Evolutionary conservation across 1,284 basidiomycete species (phyloP), one percentile per base, ranked within the genome.

Genomic region (Lentinus polychrous): DNA sequence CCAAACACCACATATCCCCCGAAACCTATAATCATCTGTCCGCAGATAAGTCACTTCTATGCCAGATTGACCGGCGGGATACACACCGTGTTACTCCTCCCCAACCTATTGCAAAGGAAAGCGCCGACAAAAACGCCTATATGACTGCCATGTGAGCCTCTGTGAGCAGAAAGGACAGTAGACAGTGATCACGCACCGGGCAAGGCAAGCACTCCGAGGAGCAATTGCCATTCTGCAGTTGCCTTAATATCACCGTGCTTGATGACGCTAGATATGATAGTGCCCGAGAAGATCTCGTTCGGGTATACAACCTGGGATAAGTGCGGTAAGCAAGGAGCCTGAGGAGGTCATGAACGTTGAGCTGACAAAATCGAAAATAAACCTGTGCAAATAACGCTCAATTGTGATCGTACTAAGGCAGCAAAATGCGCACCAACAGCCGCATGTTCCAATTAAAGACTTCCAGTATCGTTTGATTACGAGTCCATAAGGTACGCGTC

Each of bases 151-250:
- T 36, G 10, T 5, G 27, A 27, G 27, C 4, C 27, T 10, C 27
- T 5, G 27, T 27, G 27, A 5, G 27, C 27, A 27, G 27, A 10
- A 5, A 27, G 10, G 27, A 5, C 10, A 27, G n/a, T 27, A 10
- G 10, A 4, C 10, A 27, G 27, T 27, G 10, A 27, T 27, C n/a
- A 27, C 27, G 10, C 10, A n/a, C 35, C 35, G 4, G 35, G 35
- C 4, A 37, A 14, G 14, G n/a, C 14, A 14, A 37, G 14, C 7
- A 12, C 18, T 15, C n/a, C 18, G 7, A 37, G 18, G 4, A 37
- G 12, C 15, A 89, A 71, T 58, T 86, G 85, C 74, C 78, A 90
- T 60, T 87, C 83, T 2, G 79, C 82, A 1, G 75, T 84, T 52
- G 61, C 53, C 65, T 78, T 76, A 61, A 85, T 70, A 56, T 74